Evolutionary conservation across 2,329 filamentous ascomycete species (phyloP).

Genomic region (Aspergillus unguis): DNA sequence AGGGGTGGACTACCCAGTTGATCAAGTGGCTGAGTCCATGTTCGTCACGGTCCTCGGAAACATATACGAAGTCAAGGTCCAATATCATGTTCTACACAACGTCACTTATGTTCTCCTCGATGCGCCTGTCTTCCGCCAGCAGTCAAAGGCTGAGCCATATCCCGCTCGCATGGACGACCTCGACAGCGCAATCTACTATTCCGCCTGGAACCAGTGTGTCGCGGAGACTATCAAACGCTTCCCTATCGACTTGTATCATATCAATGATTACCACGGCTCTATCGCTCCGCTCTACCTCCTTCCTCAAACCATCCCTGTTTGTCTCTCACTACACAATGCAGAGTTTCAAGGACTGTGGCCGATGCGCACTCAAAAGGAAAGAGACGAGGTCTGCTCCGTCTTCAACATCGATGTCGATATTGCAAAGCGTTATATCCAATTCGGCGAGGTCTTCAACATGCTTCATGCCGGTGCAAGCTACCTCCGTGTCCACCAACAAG

Average conservation of each 20-base stretch:
- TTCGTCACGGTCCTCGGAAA: slow-evolving; percentile 60
- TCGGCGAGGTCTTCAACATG: slow-evolving; percentile 67
- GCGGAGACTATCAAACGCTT: slow-evolving; percentile 62
- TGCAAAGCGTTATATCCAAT: slow-evolving; percentile 62
- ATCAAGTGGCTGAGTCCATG: slow-evolving; percentile 59
- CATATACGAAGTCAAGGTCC: slow-evolving; percentile 60
- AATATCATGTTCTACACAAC: slow-evolving; percentile 62
- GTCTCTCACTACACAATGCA: slow-evolving; percentile 65
- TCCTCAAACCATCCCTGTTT: slow-evolving; percentile 59
- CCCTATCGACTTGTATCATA: slow-evolving; percentile 62
- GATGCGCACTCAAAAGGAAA: slow-evolving; percentile 60
- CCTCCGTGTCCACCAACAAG: slow-evolving; percentile 63
- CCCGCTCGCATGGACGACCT: slow-evolving; percentile 68
- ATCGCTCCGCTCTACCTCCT: slow-evolving; percentile 63
- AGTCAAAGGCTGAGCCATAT: slow-evolving; percentile 62
- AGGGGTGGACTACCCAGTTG: slow-evolving; percentile 61
- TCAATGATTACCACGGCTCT: slow-evolving; percentile 64
- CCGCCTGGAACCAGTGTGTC: slow-evolving; percentile 68
- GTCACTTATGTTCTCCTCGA: slow-evolving; percentile 68
- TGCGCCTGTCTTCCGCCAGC: slow-evolving; percentile 63
- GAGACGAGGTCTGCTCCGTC: slow-evolving; percentile 61
- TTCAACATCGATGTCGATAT: slow-evolving; percentile 60
- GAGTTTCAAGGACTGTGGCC: slow-evolving; percentile 69
- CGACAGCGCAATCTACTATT: slow-evolving; percentile 66
- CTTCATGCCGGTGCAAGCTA: slow-evolving; percentile 65